Conservation (phyloP, 768 basidiomycete genomes). For the Punctularia strigosozonata region DNA sequence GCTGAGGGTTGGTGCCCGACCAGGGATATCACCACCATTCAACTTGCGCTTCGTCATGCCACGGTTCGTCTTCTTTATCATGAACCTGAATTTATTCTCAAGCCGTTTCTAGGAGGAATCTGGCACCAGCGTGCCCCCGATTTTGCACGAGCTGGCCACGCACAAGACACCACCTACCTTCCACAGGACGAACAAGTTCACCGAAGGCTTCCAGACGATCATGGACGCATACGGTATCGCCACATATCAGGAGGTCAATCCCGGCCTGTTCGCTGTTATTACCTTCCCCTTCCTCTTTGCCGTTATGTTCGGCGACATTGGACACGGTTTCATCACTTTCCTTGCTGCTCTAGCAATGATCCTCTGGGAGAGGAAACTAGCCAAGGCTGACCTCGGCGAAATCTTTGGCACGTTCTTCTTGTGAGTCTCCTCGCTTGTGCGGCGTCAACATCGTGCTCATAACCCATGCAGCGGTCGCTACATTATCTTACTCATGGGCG, state of each 20-base stretch:
- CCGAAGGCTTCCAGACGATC: constrained; percentile 92
- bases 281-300: constrained; percentile 99
- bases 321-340: constrained; percentile 82
- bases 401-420: constrained; percentile 35
- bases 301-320: constrained; percentile 99
- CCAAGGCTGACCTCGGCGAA: constrained; percentile 64
- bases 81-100: not conserved
- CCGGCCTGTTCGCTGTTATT: constrained; percentile 81
- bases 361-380: constrained; percentile 68
- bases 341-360: constrained; percentile 77
- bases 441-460: no score
- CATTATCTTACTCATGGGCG: constrained; percentile 97
- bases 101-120: constrained; percentile 57
- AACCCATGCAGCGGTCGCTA: constrained; percentile 71
- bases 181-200: constrained; percentile 91
- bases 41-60: constrained; percentile 78
- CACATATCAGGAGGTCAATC: constrained; percentile 93
- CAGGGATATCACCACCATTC: constrained; percentile 78
- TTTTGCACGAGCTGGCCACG: constrained; percentile 82
- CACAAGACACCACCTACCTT: constrained; percentile 92
- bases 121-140: constrained; percentile 84
- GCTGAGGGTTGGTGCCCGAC: constrained; percentile 98
- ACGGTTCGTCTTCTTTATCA: constrained; percentile 37
- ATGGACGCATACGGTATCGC: constrained; percentile 97
- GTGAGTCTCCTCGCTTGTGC: constrained; percentile 34